Evolutionary conservation across 345 rosid genomes (phyloP), one percentile per base, ranked within the genome.

Genomic region (Pistacia atlantica): DNA sequence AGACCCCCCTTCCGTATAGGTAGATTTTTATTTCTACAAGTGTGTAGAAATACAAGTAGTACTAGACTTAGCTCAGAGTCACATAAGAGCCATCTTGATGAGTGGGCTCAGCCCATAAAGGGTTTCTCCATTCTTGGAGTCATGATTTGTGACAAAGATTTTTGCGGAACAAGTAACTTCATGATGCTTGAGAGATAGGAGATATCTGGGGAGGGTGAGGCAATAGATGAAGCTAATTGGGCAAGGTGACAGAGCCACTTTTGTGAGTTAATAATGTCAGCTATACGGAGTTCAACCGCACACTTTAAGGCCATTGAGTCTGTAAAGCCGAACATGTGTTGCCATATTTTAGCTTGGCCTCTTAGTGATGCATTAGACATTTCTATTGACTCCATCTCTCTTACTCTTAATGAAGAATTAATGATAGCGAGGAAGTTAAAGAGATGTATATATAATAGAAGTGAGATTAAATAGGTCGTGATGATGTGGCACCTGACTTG

Each of bases 271-370:
- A 84, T 79, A 28, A 84, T 87, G 42, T 87, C 84, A 2, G 85
- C 80, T 22, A 84, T 68, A 14, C 78, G 83, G 17, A 87, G 84
- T 60, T 87, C 87, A 3, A 83, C 76, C 0, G 83, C 86, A 4
- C 79, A 83, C 22, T 81, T 87, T 7, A 82, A 74, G 0, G 82
- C 87, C 86, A 84, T 78, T 14, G 87, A 80, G 64, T 86, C 85
- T 5, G 45, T 82, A 25, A 69, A 79, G 25, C 25, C 25, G 25
- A 25, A 25, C 25, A 25, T 25, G 25, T 0, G 25, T 25, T 25
- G 25, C 25, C 25, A 25, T 25, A 25, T 25, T 25, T 25, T 1
- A 25, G 25, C 25, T 25, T 25, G 25, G 25, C 25, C 25, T 25
- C 25, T 25, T 25, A 25, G 25, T 25, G 25, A 25, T 25, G 25